A percentile compares a stretch with the other conserved stretches of the same genome.
Conservation (phyloP, 1,284 basidiomycete genomes). For the Ceratobasidium sp. region DNA sequence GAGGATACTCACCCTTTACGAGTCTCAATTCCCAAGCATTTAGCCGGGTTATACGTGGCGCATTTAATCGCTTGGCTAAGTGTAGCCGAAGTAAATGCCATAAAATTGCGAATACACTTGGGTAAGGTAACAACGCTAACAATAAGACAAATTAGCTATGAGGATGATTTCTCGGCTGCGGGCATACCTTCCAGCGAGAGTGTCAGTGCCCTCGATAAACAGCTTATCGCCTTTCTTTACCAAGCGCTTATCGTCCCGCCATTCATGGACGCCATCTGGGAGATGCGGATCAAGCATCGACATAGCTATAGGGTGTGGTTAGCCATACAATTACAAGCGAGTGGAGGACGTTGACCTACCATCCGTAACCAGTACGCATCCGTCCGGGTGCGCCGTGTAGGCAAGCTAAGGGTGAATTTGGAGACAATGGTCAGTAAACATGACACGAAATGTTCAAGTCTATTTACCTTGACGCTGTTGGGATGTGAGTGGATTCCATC, state of each 20-base stretch:
- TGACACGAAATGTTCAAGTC: not conserved
- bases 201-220: conserved; percentile 84
- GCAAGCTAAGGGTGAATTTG: conserved; percentile 67
- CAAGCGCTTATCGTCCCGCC: conserved; percentile 82
- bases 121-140: conserved; percentile 79
- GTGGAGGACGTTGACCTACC: conserved; percentile 59
- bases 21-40: conserved; percentile 80
- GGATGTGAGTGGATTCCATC: conserved; percentile 93
- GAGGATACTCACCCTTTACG: conserved; percentile 65
- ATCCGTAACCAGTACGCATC: conserved; percentile 89
- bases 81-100: conserved; percentile 81
- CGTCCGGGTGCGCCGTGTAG: conserved; percentile 81
- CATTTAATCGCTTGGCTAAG: conserved; percentile 85
- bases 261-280: conserved; percentile 84
- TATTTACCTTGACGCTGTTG: conserved; percentile 80
- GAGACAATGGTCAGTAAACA: not conserved
- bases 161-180: not conserved
- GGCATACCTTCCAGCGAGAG: conserved; percentile 81
- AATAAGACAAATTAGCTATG: conserved; percentile 16
- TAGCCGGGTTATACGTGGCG: conserved; percentile 84
- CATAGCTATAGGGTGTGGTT: conserved; percentile 66
- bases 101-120: conserved; percentile 86
- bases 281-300: conserved; percentile 87
- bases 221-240: conserved; percentile 84
- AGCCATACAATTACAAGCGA: not conserved